A percentile compares a stretch with the other conserved stretches of the same genome.
Evolutionary conservation across 352 stramenopile genomes (phyloP).

Genomic region (Hyaloperonospora brassicae): DNA sequence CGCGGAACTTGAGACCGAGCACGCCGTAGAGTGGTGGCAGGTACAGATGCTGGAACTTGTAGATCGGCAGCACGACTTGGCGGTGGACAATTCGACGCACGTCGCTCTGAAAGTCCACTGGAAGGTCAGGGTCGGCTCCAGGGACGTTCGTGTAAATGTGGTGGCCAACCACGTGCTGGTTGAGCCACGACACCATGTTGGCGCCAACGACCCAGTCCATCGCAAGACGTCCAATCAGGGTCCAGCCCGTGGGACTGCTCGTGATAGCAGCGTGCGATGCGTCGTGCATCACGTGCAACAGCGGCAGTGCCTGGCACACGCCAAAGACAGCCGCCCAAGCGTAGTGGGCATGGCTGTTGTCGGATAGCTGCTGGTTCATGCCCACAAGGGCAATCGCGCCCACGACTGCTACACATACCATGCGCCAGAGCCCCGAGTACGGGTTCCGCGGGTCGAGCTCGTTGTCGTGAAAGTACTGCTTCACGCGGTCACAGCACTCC

Average conservation of each 20-base stretch:
- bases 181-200: conserved; percentile 91
- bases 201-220: conserved; percentile 89
- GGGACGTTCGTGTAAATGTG: conserved; percentile 94
- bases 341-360: conserved; percentile 56
- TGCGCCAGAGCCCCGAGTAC: conserved; percentile 81
- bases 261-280: conserved; percentile 87
- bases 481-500: conserved; percentile 73
- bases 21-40: conserved; percentile 90
- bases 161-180: conserved; percentile 94
- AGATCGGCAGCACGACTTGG: conserved; percentile 76
- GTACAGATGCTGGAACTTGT: conserved; percentile 91
- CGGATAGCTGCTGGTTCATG: conserved; percentile 63
- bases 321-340: conserved; percentile 77
- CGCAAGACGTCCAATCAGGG: conserved; percentile 61
- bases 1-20: conserved; percentile 90
- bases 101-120: conserved; percentile 79
- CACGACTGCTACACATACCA: conserved; percentile 67
- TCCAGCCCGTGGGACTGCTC: conserved; percentile 65
- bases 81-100: conserved; percentile 84
- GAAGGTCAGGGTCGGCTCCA: conserved; percentile 89
- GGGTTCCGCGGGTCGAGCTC: conserved; percentile 82
- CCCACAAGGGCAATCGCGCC: conserved; percentile 60
- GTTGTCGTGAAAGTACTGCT: conserved; percentile 86
- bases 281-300: conserved; percentile 92
- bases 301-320: conserved; percentile 80